Percentiles rank a stretch among this genome's conserved stretches.
Conservation (phyloP, 1,284 basidiomycete species). For the Chalciporus sp. region DNA sequence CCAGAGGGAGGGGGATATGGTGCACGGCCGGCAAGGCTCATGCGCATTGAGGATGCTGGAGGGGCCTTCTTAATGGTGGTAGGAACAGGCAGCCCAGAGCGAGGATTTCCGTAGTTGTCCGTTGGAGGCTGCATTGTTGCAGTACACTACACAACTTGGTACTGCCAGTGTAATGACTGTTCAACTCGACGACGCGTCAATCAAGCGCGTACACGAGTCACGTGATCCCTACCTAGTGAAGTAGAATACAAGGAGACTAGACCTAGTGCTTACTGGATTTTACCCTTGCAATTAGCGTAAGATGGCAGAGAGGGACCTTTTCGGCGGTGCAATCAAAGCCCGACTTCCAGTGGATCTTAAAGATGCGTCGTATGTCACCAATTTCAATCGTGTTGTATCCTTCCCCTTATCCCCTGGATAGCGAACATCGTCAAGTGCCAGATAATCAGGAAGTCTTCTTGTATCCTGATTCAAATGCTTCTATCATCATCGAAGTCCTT, state of each 20-base stretch:
- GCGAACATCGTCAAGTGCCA: slow-evolving; percentile 91
- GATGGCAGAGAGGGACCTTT: slow-evolving; percentile 41
- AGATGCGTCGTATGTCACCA: slow-evolving; percentile 81
- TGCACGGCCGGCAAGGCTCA: slow-evolving; percentile 67
- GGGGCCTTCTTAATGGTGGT: slow-evolving; percentile 67
- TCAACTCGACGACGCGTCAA: not conserved
- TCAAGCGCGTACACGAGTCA: slow-evolving; percentile 9
- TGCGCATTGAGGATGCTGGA: slow-evolving; percentile 43
- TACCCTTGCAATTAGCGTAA: not conserved
- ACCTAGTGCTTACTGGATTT: too few relatives aligned
- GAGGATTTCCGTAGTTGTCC: slow-evolving; percentile 53
- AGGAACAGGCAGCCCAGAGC: slow-evolving; percentile 59
- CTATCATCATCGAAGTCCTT: slow-evolving; percentile 87
- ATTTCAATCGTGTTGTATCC: not conserved
- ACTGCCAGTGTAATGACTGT: too few relatives aligned
- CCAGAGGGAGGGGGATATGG: slow-evolving; percentile 50
- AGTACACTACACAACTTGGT: slow-evolving; percentile 24
- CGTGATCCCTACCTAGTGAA: slow-evolving; percentile 18
- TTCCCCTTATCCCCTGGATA: slow-evolving; percentile 35
- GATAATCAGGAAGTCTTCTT: slow-evolving; percentile 96
- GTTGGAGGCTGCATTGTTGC: slow-evolving; percentile 49
- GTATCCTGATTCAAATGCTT: slow-evolving; percentile 63
- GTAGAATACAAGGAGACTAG: too few relatives aligned
- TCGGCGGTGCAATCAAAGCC: slow-evolving; percentile 82
- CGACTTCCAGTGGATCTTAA: slow-evolving; percentile 61